Conservation (phyloP, 2,329 filamentous ascomycete genomes). For the Alternaria gaisen region DNA sequence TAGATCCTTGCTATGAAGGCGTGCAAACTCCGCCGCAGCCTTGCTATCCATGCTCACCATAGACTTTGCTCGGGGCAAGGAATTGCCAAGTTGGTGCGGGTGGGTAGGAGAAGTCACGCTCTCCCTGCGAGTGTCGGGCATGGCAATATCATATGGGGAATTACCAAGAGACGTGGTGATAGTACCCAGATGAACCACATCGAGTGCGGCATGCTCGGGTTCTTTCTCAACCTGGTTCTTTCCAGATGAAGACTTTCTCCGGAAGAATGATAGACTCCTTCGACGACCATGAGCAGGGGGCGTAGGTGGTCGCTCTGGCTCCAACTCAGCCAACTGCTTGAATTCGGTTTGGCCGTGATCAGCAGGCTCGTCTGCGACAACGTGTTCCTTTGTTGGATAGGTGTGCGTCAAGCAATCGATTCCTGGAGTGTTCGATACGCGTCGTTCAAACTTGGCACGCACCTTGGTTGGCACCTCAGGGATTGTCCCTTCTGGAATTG, state of each 20-base stretch:
- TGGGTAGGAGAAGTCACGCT: constrained; percentile 39
- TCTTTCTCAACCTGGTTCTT: constrained; percentile 30
- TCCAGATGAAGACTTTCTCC: constrained; percentile 36
- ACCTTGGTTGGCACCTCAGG: constrained; percentile 47
- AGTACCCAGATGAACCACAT: constrained; percentile 52
- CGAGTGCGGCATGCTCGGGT: constrained; percentile 28
- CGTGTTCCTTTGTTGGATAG: constrained; percentile 42
- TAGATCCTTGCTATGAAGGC: constrained; percentile 48
- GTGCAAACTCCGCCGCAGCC: constrained; percentile 48
- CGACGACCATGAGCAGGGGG: constrained; percentile 34
- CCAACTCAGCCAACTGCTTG: constrained; percentile 25
- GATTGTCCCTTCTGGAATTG: constrained; percentile 42
- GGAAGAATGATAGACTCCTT: constrained; percentile 44
- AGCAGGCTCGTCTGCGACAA: constrained; percentile 19
- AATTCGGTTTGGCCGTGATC: constrained; percentile 22
- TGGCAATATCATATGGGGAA: constrained; percentile 57
- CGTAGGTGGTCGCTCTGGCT: constrained; percentile 34
- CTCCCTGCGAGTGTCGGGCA: constrained; percentile 27
- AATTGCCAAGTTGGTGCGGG: constrained; percentile 47
- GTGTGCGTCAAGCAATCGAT: constrained; percentile 51
- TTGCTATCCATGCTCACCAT: constrained; percentile 48
- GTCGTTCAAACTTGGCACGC: constrained; percentile 47
- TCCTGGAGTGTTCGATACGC: constrained; percentile 45
- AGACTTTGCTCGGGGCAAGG: constrained; percentile 39
- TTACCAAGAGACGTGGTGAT: constrained; percentile 53